Conservation (phyloP, 2,329 filamentous ascomycete species). For the Talaromyces sp. region DNA sequence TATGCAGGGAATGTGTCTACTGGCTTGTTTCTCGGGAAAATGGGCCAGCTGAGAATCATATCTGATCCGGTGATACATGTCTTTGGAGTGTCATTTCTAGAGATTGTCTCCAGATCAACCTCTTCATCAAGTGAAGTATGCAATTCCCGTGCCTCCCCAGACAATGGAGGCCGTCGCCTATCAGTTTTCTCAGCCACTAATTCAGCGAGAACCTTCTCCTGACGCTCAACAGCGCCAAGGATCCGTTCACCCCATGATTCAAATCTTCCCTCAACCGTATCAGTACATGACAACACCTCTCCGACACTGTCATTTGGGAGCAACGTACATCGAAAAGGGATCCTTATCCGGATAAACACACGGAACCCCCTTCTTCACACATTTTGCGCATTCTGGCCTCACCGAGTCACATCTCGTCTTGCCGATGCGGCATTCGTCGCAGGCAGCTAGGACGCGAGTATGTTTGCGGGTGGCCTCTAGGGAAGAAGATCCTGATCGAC, state of each 20-base stretch:
- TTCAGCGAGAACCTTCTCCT: slow-evolving; percentile 20
- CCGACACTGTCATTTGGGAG: slow-evolving; percentile 5
- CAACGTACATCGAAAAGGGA: slow-evolving; percentile 21
- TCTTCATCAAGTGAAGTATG: slow-evolving; percentile 20
- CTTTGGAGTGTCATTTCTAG: slow-evolving; percentile 23
- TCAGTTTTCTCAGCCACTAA: slow-evolving; percentile 8
- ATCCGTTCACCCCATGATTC: slow-evolving; percentile 23
- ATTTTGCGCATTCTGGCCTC: slow-evolving; percentile 23
- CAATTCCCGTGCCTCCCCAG: neutral
- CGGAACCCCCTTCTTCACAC: slow-evolving; percentile 21
- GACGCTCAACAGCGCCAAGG: slow-evolving; percentile 22
- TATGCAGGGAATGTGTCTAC: slow-evolving; percentile 22
- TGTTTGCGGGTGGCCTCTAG: slow-evolving; percentile 19
- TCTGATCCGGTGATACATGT: slow-evolving; percentile 25
- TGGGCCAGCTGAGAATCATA: slow-evolving; percentile 25
- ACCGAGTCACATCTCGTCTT: slow-evolving; percentile 25
- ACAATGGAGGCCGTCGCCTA: neutral
- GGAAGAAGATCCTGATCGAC: neutral
- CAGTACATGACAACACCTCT: neutral
- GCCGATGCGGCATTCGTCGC: slow-evolving; percentile 23
- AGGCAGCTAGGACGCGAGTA: slow-evolving; percentile 23
- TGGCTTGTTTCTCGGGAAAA: slow-evolving; percentile 22
- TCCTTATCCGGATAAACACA: slow-evolving; percentile 24
- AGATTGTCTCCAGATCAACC: slow-evolving; percentile 22
- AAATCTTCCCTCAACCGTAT: slow-evolving; percentile 16